Evolutionary conservation across 2,329 filamentous ascomycete species (phyloP).

Genomic region (Ophiostoma piceae): DNA sequence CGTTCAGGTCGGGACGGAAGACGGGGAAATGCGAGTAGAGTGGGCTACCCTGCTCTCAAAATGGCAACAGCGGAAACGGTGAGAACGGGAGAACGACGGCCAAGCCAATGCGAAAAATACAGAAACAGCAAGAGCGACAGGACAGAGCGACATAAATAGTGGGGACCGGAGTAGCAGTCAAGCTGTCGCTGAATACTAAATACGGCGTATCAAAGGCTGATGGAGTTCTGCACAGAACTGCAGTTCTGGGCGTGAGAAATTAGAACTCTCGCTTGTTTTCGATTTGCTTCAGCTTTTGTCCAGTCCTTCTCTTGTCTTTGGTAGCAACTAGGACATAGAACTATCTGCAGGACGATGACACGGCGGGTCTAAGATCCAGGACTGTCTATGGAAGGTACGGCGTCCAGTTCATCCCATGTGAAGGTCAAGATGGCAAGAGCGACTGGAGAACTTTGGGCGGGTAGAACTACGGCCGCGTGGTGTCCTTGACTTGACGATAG

Average conservation of each 20-base stretch:
- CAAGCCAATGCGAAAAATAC: constrained; percentile 2
- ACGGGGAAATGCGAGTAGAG: constrained; percentile 13
- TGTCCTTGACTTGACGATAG: constrained; percentile 12
- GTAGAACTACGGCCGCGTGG: constrained; percentile 7
- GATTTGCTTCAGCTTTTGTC: not conserved
- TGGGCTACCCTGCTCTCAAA: not conserved
- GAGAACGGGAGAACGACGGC: not conserved
- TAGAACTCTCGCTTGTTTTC: not conserved
- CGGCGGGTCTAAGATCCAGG: not conserved
- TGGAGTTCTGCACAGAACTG: not conserved
- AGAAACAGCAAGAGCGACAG: constrained; percentile 25
- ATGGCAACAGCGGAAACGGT: constrained; percentile 3
- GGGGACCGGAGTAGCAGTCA: constrained; percentile 13
- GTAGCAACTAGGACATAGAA: not conserved
- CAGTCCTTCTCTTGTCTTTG: not conserved
- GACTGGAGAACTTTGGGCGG: not conserved
- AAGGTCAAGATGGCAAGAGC: not conserved
- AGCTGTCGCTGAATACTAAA: not conserved
- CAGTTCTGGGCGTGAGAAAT: constrained; percentile 2
- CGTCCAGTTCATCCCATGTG: not conserved
- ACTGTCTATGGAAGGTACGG: not conserved
- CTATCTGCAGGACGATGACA: not conserved
- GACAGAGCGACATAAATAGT: constrained; percentile 30
- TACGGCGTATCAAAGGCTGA: not conserved
- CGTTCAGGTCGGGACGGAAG: constrained; percentile 14